Base-by-base conservation (phyloP, 371 early-diverging fungal species). In the Zopfochytrium polystomum region DNA sequence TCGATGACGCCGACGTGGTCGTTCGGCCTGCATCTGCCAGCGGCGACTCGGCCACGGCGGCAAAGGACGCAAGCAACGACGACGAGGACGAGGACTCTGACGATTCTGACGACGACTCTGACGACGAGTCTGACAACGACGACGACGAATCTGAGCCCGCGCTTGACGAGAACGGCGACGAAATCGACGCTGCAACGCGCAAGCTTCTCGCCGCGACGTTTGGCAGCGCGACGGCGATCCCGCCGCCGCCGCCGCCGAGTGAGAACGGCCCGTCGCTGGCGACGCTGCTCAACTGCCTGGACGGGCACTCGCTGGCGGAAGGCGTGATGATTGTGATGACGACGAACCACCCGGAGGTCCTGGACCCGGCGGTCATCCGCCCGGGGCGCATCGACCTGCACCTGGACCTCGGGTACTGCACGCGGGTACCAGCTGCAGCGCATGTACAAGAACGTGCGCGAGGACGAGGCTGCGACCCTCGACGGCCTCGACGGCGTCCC, bases 381-480 rank as follows among this genome's bases (percentile, higher is more conserved):
- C 90, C 92, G 47, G 94, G 93, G 29, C 85, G 94, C 52, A 89
- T 91, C 66, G 92, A 93, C 64, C 69, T 89, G 29, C 87, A 87
- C 68, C 76, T 90, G 20, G 76, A 86, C 31, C 80, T 91, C 58
- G 85, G 81, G 1, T 82, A 80, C 66, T 75, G 77, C 26, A 82
- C 83, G 15, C 76, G 70, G n/a, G 43, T 77, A 85, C 73, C 83
- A 86, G 67, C 72, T 85, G 58, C 52, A 73, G 34, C 66, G 73
- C 7, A 85, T 85, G 78, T 82, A 68, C 67, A 48, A 67, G 9
- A 56, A 72, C 63, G 80, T 82, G 3, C 43, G 71, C 47, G 72
- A 78, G 47, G 60, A 61, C 57, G 47, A 23, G 38, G 35, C 35
- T 9, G 67, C 62, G 18, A 29, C 5, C 18, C 13, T 60, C 44